Evolutionary conservation across 129 eudicot species (phyloP).

Genomic region (Flaveria trinervia): DNA sequence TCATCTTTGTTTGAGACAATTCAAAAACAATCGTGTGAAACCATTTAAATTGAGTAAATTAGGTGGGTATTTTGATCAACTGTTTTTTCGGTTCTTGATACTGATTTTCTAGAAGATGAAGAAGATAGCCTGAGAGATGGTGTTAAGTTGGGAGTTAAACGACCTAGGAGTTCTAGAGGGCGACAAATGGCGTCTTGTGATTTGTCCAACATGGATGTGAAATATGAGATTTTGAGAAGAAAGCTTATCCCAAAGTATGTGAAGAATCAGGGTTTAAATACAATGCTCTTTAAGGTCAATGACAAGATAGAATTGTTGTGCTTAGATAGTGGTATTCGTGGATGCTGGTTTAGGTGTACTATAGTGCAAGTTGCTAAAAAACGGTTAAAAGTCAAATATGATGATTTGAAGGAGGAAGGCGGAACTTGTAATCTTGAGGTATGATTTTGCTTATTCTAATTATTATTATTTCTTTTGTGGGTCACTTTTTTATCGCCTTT

Average conservation of each 20-base stretch:
- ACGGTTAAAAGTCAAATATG: constrained; percentile 64
- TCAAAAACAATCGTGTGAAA: constrained; percentile 73
- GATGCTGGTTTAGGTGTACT: constrained; percentile 97
- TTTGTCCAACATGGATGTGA: constrained; percentile 41
- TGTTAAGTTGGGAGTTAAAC: constrained; percentile 60
- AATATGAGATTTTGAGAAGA: constrained; percentile 46
- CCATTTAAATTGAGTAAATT: constrained; percentile 79
- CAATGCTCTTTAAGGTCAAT: constrained; percentile 40
- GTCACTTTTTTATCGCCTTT: too few species aligned
- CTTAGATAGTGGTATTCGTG: constrained; percentile 95
- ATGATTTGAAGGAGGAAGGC: constrained; percentile 81
- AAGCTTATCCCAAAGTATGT: constrained; percentile 46
- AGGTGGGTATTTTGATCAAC: constrained; percentile 86
- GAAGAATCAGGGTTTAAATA: constrained; percentile 32
- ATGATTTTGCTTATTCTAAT: constrained; percentile 13
- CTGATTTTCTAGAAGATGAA: constrained; percentile 56
- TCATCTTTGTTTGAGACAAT: constrained; percentile 80
- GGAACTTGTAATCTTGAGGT: constrained; percentile 86
- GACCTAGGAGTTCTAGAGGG: constrained; percentile 67
- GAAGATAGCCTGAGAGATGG: constrained; percentile 51
- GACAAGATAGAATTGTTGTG: constrained; percentile 80
- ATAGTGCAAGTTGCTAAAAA: constrained; percentile 59
- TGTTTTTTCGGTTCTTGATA: constrained; percentile 67
- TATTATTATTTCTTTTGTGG: not conserved
- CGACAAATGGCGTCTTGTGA: constrained; percentile 36